Base-by-base conservation (phyloP, 2,329 filamentous ascomycete genomes). In the Huntiella abstrusa region DNA sequence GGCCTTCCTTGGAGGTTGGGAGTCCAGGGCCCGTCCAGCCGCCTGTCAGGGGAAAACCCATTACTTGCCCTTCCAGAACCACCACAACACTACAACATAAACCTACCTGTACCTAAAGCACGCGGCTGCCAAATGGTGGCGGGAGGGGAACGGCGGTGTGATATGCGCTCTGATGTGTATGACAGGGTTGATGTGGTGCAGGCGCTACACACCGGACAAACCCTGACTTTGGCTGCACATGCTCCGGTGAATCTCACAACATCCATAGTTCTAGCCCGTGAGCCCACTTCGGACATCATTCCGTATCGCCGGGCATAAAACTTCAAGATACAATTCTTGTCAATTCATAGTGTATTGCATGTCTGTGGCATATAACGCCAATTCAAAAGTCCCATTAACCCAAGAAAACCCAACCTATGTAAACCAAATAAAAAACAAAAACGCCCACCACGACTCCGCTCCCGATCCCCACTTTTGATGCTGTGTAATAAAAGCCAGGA, bases 131-230 rank as follows among this genome's bases (percentile, higher is more conserved):
- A 28, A 28, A 28, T 3, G 35, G 43, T 28, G 43, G 22, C 36
- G 17, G 35, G 43, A 33, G 10, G 28, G 13, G 41, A 40, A 40
- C 43, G 43, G 43, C 43, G 43, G 36, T 45, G 43, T 45, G 43
- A 45, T 45, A n/a, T n/a, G 16, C 22, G 34, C 32, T 39, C n/a
- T 38, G 43, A 44, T 44, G 22, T 45, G 22, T 28, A 28, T 45
- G 40, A 17, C 35, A 38, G 36, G 34, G 43, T 37, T 36, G 33
- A 15, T 45, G 33, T 37, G 8, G 33, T 43, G 15, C 16, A 32
- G 22, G 40, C 19, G 22, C 22, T 33, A 32, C 8, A 33, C 33
- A 33, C 19, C 12, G 12, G 34, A 13, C 34, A 6, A 16, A n/a
- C 34, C 34, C 5, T n/a, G 34, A n/a, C 34, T 7, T 28, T 7